These are phyloP conservation scores for Colletotrichum gloeosporioides DNA, from an alignment of 2,329 filamentous ascomycete genomes.

Conservation along the genomic window DNA sequence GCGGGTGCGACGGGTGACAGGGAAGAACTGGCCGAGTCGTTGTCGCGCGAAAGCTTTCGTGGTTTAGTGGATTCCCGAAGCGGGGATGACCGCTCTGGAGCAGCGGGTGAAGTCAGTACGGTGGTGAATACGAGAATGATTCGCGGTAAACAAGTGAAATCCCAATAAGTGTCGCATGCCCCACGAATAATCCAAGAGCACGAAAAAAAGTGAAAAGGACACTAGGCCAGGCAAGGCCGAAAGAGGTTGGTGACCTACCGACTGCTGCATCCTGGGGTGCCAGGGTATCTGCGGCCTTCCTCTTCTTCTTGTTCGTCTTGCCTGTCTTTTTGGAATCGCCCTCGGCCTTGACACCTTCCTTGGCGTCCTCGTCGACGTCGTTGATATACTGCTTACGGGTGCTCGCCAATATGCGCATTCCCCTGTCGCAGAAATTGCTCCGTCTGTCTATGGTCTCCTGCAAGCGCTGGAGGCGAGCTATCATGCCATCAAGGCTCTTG, in stretches of 20 bases:
- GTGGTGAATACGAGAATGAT: slow-evolving; percentile 1
- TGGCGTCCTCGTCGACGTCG: slow-evolving; percentile 52
- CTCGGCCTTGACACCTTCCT: slow-evolving; percentile 49
- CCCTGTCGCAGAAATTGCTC: slow-evolving; percentile 71
- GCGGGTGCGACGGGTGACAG: slow-evolving; percentile 60
- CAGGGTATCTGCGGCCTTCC: slow-evolving; percentile 70
- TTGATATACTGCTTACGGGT: slow-evolving; percentile 68
- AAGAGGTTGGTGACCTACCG: slow-evolving; percentile 22
- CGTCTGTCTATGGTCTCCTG: slow-evolving; percentile 71
- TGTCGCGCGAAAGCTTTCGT: slow-evolving; percentile 55
- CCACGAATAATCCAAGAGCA: not conserved
- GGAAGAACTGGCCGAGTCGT: slow-evolving; percentile 64
- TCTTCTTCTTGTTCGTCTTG: slow-evolving; percentile 72
- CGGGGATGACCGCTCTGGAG: slow-evolving; percentile 59
- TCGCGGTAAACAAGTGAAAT: slow-evolving; percentile 3
- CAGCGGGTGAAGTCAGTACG: slow-evolving; percentile 15
- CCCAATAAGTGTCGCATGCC: not conserved
- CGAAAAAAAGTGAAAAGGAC: not conserved
- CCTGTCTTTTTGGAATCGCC: slow-evolving; percentile 52
- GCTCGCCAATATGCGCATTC: slow-evolving; percentile 73
- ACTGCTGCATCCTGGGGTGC: slow-evolving; percentile 58
- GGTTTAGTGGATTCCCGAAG: slow-evolving; percentile 56
- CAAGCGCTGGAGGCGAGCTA: slow-evolving; percentile 68
- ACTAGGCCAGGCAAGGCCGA: slow-evolving; percentile 5
- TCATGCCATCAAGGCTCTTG: slow-evolving; percentile 67